Conservation (phyloP, 106 monocot species). For the Platanthera zijinensis region DNA sequence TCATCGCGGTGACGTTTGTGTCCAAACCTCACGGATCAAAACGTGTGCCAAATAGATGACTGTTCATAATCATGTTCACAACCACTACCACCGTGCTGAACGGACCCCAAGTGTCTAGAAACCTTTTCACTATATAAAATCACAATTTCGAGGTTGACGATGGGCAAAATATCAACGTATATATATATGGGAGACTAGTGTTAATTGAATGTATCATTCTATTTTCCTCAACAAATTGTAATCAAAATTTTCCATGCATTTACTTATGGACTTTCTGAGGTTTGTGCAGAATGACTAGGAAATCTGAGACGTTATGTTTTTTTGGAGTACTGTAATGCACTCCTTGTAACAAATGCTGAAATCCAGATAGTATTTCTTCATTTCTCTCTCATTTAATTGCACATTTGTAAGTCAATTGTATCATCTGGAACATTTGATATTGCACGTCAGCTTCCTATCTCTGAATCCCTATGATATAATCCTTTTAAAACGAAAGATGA, state of each 20-base stretch:
- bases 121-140: too few species aligned
- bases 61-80: too few species aligned
- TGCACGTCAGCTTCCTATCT: neutral
- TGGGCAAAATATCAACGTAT: too few species aligned
- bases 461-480: neutral
- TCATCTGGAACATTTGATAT: neutral
- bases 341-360: neutral
- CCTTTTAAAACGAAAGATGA: neutral
- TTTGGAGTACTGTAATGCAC: neutral
- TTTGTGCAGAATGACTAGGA: neutral
- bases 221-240: neutral
- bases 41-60: too few species aligned
- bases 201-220: too few species aligned
- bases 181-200: too few species aligned
- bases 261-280: neutral
- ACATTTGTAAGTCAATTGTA: neutral
- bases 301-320: neutral
- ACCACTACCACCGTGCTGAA: too few species aligned
- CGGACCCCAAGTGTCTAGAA: too few species aligned
- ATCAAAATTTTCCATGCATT: neutral
- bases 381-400: neutral
- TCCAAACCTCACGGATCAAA: too few species aligned
- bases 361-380: neutral
- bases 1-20: too few species aligned
- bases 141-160: too few species aligned